Evolutionary conservation across 2,329 filamentous ascomycete genomes (phyloP).

Genomic region (Aureobasidium sp.): DNA sequence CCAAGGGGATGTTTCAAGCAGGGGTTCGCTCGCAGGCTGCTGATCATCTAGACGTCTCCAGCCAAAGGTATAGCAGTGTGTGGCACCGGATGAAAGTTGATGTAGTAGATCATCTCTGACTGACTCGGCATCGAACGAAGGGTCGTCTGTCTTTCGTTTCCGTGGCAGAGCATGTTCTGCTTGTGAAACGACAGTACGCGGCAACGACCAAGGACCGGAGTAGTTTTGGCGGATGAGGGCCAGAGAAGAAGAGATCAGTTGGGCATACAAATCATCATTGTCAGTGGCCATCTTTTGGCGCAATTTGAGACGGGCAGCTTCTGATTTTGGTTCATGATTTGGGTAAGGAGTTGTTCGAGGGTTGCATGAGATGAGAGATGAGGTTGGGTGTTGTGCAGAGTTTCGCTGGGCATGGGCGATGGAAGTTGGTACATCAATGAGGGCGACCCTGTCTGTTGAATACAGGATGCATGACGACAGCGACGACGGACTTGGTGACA

Average conservation of each 20-base stretch:
- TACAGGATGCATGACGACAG: conserved; percentile 43
- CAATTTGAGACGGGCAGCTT: conserved; percentile 38
- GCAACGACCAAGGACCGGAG: conserved; percentile 31
- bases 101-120: neutral
- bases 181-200: conserved; percentile 17
- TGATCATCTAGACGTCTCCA: neutral
- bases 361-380: conserved; percentile 41
- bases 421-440: conserved; percentile 65
- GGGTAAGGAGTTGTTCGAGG: conserved; percentile 43
- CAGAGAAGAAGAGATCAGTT: conserved; percentile 35
- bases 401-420: conserved; percentile 59
- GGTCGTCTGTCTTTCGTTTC: conserved; percentile 22
- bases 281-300: conserved; percentile 25
- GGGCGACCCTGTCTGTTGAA: conserved; percentile 41
- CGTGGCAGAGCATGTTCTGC: conserved; percentile 1
- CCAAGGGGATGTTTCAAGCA: neutral
- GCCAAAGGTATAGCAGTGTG: neutral
- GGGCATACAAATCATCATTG: conserved; percentile 31
- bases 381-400: conserved; percentile 31
- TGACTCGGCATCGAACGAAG: neutral
- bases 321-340: conserved; percentile 51
- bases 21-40: neutral
- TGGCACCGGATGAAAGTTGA: neutral
- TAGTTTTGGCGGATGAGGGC: conserved; percentile 25
- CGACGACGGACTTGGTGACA: neutral